Percentiles rank a stretch among this genome's conserved stretches.
phyloP scores from a whole-genome alignment of 306 rosid genomes.

The Styphnolobium japonicum region DNA sequence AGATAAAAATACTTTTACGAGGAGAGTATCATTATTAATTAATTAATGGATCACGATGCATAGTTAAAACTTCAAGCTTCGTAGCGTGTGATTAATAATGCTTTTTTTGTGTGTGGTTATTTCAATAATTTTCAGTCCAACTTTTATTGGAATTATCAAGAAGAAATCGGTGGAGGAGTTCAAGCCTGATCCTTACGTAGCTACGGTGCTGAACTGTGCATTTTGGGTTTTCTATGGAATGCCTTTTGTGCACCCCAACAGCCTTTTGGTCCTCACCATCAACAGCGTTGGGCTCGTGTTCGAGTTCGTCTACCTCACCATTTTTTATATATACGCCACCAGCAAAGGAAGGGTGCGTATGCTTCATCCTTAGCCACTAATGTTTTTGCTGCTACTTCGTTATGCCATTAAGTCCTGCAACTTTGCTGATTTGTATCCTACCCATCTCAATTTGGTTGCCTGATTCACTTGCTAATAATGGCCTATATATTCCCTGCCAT shows the following conservation, averaged over 20 bases:
- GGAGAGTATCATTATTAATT: too few species aligned
- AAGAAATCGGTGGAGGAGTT: constrained; percentile 60
- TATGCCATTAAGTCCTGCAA: not conserved
- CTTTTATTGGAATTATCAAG: constrained; percentile 53
- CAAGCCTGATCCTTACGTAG: constrained; percentile 63
- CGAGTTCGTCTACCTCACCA: constrained; percentile 51
- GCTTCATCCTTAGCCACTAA: not conserved
- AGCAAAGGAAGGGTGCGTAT: constrained; percentile 49
- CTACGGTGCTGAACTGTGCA: constrained; percentile 63
- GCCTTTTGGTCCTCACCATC: constrained; percentile 57
- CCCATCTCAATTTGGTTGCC: not conserved
- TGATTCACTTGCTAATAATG: not conserved
- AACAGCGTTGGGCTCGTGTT: constrained; percentile 56
- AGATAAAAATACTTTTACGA: too few species aligned
- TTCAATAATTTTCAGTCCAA: constrained; percentile 50
- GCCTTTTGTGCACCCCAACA: constrained; percentile 72
- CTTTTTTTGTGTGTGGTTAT: too few species aligned
- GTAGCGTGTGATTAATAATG: too few species aligned
- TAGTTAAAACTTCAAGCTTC: too few species aligned
- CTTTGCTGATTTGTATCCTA: not conserved
- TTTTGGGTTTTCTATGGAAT: constrained; percentile 73
- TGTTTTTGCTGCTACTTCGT: not conserved
- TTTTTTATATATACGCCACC: constrained; percentile 39
- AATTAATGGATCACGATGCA: too few species aligned
- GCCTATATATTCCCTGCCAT: not conserved